Percentiles rank a stretch among this genome's conserved stretches.
phyloP scores from a whole-genome alignment of 345 rosid species.

The Cardamine resedifolia region DNA sequence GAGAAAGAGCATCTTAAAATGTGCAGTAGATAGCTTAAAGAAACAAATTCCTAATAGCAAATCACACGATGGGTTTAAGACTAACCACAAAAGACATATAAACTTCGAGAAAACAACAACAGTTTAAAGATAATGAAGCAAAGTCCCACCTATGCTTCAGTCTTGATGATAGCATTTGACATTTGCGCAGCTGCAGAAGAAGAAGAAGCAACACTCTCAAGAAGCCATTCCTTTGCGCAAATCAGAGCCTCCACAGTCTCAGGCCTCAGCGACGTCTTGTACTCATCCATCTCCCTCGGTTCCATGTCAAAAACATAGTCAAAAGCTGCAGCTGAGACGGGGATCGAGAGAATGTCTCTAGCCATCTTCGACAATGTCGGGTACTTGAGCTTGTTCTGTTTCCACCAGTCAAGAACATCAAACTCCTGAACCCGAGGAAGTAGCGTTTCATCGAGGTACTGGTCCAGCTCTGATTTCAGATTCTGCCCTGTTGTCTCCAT shows the following conservation, averaged over 20 bases:
- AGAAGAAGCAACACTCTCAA: constrained; percentile 31
- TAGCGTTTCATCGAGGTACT: constrained; percentile 79
- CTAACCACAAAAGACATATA: constrained; percentile 1
- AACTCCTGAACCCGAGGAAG: constrained; percentile 76
- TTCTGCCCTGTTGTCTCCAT: constrained; percentile 76
- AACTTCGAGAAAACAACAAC: constrained; percentile 19
- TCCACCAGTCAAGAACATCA: constrained; percentile 91
- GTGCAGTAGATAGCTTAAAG: no score
- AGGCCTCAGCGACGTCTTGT: constrained; percentile 71
- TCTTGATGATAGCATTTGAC: constrained; percentile 52
- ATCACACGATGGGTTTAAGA: constrained; percentile 4
- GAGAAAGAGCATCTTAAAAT: no score
- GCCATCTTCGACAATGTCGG: constrained; percentile 80
- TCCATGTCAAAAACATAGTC: constrained; percentile 54
- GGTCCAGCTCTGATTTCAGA: constrained; percentile 84
- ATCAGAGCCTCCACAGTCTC: constrained; percentile 89
- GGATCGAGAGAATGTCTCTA: no score
- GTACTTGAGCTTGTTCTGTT: constrained; percentile 74
- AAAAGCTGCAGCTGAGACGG: no score
- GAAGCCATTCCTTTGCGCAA: constrained; percentile 91
- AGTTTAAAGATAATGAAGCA: background rate
- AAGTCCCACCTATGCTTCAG: constrained; percentile 53
- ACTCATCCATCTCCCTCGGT: constrained; percentile 63
- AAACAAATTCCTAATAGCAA: constrained; percentile 13
- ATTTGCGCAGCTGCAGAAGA: constrained; percentile 31